Evolutionary conservation across 139 green algal species (phyloP), one percentile per base, ranked within the genome.

Genomic region (Yamagishiella unicocca): DNA sequence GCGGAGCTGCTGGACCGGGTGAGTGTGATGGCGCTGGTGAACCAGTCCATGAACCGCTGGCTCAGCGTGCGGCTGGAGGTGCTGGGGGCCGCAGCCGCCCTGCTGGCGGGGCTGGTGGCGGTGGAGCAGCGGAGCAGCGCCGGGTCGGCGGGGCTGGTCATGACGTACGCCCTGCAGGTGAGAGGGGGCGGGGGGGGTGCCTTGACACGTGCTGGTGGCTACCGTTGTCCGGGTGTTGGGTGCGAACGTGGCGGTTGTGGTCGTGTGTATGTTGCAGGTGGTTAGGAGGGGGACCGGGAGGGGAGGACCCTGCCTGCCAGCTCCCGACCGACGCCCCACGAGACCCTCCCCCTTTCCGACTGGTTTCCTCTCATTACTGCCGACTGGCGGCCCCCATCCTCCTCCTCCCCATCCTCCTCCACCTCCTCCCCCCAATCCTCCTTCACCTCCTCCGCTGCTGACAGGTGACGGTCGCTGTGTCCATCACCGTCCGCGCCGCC

Each of bases 31-130:
- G 33, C 58, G 71, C 71, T 78, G 71, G 9, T 58, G 40, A 61
- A 27, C 22, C 79, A 85, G 79, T 74, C 40, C 61, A 53, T 75
- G 33, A 58, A 75, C 54, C 75, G 92, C 38, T 96, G 94, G 94
- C 88, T 96, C 71, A 92, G 90, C 42, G 84, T 96, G 37, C 91
- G 93, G 9, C 92, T 98, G 67, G 95, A 98, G 84, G 70, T 78
- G n/a, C 58, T 94, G 55, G 93, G 95, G 21, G 87, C 90, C 4
- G 22, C 94, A 10, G 88, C 90, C 21, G 91, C 93, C 10, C 89
- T 95, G 37, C n/a, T 91, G 62, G 93, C 93, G 40, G 94, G 91
- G 0, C 78, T 93, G 46, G 90, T 96, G 29, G 88, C 92, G 9
- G 91, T 97, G 66, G 95, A 96, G 89, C 89, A 95, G 85, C 83